Percentiles rank a stretch among this genome's conserved stretches.
These are phyloP conservation scores for Lecanosticta acicola DNA, from an alignment of 2,329 filamentous ascomycete species.

Conservation along the genomic window DNA sequence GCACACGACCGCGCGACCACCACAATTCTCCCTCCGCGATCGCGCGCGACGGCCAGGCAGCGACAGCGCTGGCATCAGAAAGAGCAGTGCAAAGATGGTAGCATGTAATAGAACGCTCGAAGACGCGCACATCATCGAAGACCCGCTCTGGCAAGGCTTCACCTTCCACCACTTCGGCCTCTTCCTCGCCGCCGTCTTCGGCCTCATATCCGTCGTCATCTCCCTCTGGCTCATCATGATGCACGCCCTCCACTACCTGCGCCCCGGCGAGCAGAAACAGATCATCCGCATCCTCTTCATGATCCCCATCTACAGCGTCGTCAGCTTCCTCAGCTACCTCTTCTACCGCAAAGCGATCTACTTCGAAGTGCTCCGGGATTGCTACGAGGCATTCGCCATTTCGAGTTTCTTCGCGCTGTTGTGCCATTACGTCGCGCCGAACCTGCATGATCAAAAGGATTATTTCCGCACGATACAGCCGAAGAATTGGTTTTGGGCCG, in stretches of 20 bases:
- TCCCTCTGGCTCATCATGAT: conserved; percentile 51
- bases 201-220: conserved; percentile 45
- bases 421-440: conserved; percentile 73
- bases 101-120: conserved; percentile 37
- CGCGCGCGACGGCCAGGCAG: neutral
- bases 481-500: conserved; percentile 68
- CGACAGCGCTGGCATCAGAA: neutral
- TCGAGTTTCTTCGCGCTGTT: conserved; percentile 79
- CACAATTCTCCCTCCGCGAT: too few species aligned
- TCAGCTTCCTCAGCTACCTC: conserved; percentile 66
- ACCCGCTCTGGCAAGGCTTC: conserved; percentile 48
- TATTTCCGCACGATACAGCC: conserved; percentile 67
- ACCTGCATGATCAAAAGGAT: conserved; percentile 72
- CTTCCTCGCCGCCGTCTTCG: conserved; percentile 50
- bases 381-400: conserved; percentile 85
- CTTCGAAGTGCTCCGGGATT: conserved; percentile 73
- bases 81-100: neutral
- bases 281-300: conserved; percentile 86
- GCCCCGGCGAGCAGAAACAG: conserved; percentile 57
- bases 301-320: conserved; percentile 73
- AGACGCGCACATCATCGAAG: conserved; percentile 39
- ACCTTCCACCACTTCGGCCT: conserved; percentile 55
- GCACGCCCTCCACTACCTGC: conserved; percentile 56
- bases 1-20: too few species aligned
- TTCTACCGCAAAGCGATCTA: conserved; percentile 76